phyloP scores from a whole-genome alignment of 257 asterid species.

The Solanum etuberosum region DNA sequence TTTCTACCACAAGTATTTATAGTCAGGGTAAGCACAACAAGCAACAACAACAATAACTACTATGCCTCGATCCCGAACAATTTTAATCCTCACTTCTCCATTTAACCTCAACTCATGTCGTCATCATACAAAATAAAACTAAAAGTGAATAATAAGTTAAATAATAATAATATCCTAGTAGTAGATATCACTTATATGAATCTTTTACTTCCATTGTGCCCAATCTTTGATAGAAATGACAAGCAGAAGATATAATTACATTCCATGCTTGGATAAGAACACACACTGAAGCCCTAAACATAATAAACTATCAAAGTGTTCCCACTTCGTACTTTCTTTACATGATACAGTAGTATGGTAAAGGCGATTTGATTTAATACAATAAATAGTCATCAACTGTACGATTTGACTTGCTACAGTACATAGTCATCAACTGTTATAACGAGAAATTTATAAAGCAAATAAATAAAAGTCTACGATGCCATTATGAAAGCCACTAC shows the following conservation, averaged over 20 bases:
- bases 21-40: neutral
- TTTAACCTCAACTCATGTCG: neutral
- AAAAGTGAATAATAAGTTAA: neutral
- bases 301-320: neutral
- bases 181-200: neutral
- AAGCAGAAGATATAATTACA: neutral
- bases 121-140: neutral
- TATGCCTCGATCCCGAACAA: neutral
- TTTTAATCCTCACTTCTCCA: neutral
- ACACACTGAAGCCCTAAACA: neutral
- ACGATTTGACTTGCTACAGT: neutral
- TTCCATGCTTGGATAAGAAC: neutral
- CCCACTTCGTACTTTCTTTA: neutral
- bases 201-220: neutral
- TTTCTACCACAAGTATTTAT: neutral
- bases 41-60: neutral
- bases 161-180: neutral
- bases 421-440: neutral
- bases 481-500: neutral
- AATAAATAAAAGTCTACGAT: neutral
- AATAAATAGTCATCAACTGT: neutral
- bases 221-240: neutral
- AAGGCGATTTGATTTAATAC: neutral
- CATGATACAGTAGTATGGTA: neutral
- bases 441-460: neutral